Percentiles rank a stretch among this genome's conserved stretches.
phyloP scores from a whole-genome alignment of 225 moss, liverwort and hornwort genomes.

The Thuidium tamariscinum region DNA sequence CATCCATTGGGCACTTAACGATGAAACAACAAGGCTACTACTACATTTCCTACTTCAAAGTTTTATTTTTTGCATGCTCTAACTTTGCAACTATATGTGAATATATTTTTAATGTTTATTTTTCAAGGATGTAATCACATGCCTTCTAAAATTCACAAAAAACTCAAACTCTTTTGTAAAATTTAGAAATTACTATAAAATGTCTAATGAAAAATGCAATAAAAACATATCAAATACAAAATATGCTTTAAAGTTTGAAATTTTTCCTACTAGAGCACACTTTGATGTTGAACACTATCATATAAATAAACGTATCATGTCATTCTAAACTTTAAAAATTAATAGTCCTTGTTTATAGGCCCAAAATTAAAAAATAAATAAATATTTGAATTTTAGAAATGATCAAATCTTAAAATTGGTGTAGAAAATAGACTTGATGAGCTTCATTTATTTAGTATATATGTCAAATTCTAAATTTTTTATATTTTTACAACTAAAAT shows the following conservation, averaged over 20 bases:
- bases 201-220: background rate
- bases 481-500: background rate
- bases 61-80: background rate
- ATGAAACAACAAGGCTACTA: rapidly evolving
- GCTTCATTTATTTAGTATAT: rapidly evolving
- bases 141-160: background rate
- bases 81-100: background rate
- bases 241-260: background rate
- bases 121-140: background rate
- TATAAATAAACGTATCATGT: rapidly evolving
- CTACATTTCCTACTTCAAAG: background rate
- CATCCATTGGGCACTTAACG: background rate
- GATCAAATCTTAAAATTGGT: background rate
- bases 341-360: no score
- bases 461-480: rapidly evolving
- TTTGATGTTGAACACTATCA: rapidly evolving
- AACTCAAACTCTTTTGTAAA: background rate
- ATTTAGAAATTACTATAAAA: background rate
- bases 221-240: no score
- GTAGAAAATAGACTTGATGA: background rate
- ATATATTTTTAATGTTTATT: background rate
- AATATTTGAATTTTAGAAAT: background rate
- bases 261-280: rapidly evolving
- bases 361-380: background rate
- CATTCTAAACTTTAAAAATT: no score